Conservation (phyloP, 2,329 filamentous ascomycete genomes). For the Pseudogymnoascus sp. region DNA sequence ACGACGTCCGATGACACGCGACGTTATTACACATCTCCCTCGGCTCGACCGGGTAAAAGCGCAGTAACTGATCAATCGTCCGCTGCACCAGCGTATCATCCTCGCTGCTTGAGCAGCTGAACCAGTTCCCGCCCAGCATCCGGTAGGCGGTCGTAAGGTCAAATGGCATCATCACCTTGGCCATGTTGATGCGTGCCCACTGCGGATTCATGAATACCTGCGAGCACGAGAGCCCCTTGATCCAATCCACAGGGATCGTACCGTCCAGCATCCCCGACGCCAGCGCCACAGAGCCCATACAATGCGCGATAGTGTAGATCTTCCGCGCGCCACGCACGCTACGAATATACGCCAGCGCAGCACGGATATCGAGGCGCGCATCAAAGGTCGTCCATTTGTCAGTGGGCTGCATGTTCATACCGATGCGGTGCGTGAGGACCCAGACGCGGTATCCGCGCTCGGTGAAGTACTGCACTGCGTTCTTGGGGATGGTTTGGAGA, state of each 20-base stretch:
- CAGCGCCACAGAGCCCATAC: conserved; percentile 54
- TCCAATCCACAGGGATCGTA: conserved; percentile 48
- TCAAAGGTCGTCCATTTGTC: conserved; percentile 52
- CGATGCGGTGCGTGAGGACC: conserved; percentile 50
- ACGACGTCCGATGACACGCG: conserved; percentile 50
- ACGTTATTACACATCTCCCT: conserved; percentile 54
- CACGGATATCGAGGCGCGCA: conserved; percentile 49
- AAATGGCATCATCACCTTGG: conserved; percentile 41
- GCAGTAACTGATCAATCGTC: conserved; percentile 45
- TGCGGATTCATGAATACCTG: conserved; percentile 58
- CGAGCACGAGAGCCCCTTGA: conserved; percentile 49
- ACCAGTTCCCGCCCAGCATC: conserved; percentile 44
- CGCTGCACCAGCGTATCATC: conserved; percentile 43
- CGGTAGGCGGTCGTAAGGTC: conserved; percentile 41
- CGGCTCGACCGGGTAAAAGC: conserved; percentile 47
- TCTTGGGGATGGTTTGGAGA: conserved; percentile 53
- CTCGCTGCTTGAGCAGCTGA: conserved; percentile 41
- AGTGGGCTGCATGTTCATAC: conserved; percentile 41
- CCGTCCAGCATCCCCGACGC: conserved; percentile 53
- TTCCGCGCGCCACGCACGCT: conserved; percentile 28
- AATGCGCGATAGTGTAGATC: conserved; percentile 53
- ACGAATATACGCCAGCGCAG: conserved; percentile 47
- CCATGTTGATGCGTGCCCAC: conserved; percentile 47
- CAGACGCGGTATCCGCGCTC: conserved; percentile 53
- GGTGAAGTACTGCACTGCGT: conserved; percentile 56